Evolutionary conservation across 2,329 filamentous ascomycete genomes (phyloP), one percentile per base, ranked within the genome.

Genomic region (Diaporthe batatas): DNA sequence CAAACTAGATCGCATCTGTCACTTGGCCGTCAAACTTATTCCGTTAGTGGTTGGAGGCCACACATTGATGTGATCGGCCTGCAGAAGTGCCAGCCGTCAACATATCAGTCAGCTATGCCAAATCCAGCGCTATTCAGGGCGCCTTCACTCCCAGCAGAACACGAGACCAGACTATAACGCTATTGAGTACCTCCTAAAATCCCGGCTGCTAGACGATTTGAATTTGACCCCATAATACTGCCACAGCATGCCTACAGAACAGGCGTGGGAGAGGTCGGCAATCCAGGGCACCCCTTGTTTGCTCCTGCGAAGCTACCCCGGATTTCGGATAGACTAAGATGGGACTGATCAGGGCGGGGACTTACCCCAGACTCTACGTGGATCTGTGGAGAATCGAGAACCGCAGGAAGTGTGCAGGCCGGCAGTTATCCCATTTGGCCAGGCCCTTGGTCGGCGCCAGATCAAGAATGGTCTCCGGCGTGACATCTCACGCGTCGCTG

Each of bases 351-450:
- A 47, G 55, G 47, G 32, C 42, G 57, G 49, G 69, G 69, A 53
- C 39, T 47, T 34, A 47, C 47, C 51, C 59, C 32, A 53, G 57
- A 68, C 23, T 21, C 23, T n/a, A n/a, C 23, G 42, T 36, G 42
- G 42, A 44, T 32, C n/a, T 25, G 62, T 67, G 47, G 62, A 23
- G 32, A 29, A 16, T 47, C 8, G 14, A 62, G 23, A 29, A 36
- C 58, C 47, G 49, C 21, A 55, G 23, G 10, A 68, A n/a, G 7
- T 16, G 4, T 21, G 21, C 44, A 47, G 42, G 62, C 59, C 72
- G 72, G 72, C 69, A 73, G 53, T 73, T 73, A 36, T 73, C 62
- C 69, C 51, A 73, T 73, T 73, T 73, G 72, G 62, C 55, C 29
- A 49, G 55, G 57, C 51, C 32, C n/a, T 42, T 36, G 25, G 21